Conservation (phyloP, 768 basidiomycete species). For the Inosperma sp. region DNA sequence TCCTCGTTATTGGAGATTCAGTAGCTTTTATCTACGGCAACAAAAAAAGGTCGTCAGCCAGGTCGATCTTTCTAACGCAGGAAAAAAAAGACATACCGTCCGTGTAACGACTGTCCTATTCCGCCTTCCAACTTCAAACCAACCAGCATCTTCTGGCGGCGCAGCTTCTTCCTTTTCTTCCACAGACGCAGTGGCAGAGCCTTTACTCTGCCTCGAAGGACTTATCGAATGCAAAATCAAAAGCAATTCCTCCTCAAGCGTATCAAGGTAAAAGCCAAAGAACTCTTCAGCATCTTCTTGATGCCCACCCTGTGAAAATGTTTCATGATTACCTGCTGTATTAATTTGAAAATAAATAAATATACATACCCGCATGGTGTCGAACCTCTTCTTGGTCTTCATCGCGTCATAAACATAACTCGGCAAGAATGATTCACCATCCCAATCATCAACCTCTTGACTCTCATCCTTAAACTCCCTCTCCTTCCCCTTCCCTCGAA, state of each 20-base stretch:
- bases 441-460: conserved; percentile 45
- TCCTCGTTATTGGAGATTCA: conserved; percentile 84
- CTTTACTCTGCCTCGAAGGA: conserved; percentile 33
- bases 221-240: conserved; percentile 53
- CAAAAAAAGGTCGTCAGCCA: no score
- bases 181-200: conserved; percentile 22
- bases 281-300: conserved; percentile 99
- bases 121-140: conserved; percentile 91
- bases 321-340: not conserved
- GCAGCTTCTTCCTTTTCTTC: conserved; percentile 46
- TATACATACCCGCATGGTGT: conserved; percentile 84
- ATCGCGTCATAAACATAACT: conserved; percentile 87
- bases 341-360: conserved; percentile 8
- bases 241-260: conserved; percentile 87
- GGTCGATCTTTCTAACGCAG: not conserved
- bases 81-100: conserved; percentile 57
- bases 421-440: conserved; percentile 80
- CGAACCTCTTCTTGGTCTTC: conserved; percentile 91
- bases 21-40: conserved; percentile 59
- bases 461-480: conserved; percentile 29
- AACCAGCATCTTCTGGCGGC: conserved; percentile 58
- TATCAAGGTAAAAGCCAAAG: conserved; percentile 94
- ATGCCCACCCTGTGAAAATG: conserved; percentile 61
- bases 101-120: conserved; percentile 78
- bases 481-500: conserved; percentile 27